Percentiles rank a stretch among this genome's conserved stretches.
Conservation (phyloP, 331 rosid genomes). For the Malus hybrid region DNA sequence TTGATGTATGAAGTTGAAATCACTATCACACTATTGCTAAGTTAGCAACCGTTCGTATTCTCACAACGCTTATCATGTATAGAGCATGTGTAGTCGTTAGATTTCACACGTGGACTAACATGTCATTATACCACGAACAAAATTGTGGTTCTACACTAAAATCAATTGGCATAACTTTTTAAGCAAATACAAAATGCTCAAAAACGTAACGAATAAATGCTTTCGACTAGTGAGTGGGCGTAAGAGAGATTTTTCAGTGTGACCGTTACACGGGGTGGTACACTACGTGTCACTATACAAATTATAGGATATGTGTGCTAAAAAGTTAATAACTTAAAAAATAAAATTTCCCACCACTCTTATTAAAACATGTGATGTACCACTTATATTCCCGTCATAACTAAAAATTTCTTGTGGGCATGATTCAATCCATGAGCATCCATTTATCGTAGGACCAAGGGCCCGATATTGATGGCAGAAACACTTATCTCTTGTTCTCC, state of each 20-base stretch:
- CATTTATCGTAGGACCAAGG: conserved; percentile 84
- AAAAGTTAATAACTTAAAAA: no score
- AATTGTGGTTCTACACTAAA: not conserved
- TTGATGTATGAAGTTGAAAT: conserved; percentile 30
- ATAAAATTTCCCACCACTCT: no score
- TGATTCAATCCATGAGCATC: conserved; percentile 93
- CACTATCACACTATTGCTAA: not conserved
- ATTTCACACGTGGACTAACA: no score
- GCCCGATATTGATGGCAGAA: conserved; percentile 61
- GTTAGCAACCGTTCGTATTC: not conserved
- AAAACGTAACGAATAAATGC: conserved; percentile 2
- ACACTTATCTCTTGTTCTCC: conserved; percentile 75
- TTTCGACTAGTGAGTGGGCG: conserved; percentile 72
- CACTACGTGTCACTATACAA: no score
- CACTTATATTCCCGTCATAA: no score
- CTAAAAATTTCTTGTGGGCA: conserved; percentile 25
- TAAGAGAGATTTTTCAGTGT: not conserved
- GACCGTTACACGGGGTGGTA: no score
- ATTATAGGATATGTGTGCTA: no score
- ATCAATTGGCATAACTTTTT: no score
- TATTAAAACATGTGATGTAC: no score
- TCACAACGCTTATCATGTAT: not conserved
- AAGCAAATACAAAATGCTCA: not conserved
- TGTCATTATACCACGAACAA: no score
- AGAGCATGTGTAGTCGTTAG: no score